Evolutionary conservation across 1,284 basidiomycete genomes (phyloP).

Genomic region (Apiotrichum brassicae): DNA sequence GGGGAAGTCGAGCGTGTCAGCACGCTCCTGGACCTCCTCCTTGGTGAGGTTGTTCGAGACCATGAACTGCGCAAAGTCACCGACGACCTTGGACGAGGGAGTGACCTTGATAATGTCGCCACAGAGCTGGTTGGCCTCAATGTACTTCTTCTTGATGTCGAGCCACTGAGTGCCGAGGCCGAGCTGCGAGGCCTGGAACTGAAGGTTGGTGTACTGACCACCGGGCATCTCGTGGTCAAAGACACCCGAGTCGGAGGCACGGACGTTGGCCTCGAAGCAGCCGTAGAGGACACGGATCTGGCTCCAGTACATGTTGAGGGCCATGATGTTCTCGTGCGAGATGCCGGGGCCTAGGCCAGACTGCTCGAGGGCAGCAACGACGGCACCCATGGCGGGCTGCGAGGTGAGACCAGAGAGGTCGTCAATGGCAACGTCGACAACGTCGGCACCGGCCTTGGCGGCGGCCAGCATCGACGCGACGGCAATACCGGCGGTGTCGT

Average conservation of each 20-base stretch:
- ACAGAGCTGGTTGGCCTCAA: conserved; percentile 91
- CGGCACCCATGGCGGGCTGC: conserved; percentile 97
- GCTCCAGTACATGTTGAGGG: conserved; percentile 96
- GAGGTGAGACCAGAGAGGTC: conserved; percentile 98
- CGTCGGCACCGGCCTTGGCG: conserved; percentile 92
- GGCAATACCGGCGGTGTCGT: conserved; percentile 98
- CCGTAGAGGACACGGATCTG: conserved; percentile 92
- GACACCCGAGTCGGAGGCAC: conserved; percentile 91
- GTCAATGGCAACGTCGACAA: conserved; percentile 98
- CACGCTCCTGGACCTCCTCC: conserved; percentile 77
- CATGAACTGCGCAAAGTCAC: conserved; percentile 99
- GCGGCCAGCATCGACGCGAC: conserved; percentile 93
- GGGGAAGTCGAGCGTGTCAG: conserved; percentile 92
- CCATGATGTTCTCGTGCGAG: conserved; percentile 93
- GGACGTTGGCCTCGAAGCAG: conserved; percentile 98
- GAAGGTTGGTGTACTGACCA: conserved; percentile 80
- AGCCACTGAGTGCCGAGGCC: conserved; percentile 97
- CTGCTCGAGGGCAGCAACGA: conserved; percentile 92
- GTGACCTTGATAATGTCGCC: conserved; percentile 99
- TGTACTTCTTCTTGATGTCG: conserved; percentile 98
- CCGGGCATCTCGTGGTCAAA: conserved; percentile 99
- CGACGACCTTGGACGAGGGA: conserved; percentile 97
- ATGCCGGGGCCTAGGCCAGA: conserved; percentile 92
- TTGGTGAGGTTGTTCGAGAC: conserved; percentile 87
- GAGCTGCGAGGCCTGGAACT: conserved; percentile 98